Base-by-base conservation (phyloP, 306 rosid species). In the Mimosa bimucronata region DNA sequence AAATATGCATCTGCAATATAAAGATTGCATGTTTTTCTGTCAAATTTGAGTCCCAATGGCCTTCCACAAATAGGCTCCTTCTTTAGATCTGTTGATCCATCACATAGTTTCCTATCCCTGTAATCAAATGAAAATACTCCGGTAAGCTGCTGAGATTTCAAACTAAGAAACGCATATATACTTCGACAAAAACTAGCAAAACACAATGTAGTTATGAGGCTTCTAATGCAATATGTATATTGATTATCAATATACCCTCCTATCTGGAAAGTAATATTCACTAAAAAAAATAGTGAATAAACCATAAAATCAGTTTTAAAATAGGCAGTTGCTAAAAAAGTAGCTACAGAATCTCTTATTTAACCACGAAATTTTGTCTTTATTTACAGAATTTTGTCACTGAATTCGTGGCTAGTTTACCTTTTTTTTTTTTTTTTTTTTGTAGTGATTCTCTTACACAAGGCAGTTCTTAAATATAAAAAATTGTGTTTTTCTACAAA, bases 61-160 rank as follows among this genome's bases (percentile, higher is more conserved):
- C 92, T 89, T 31, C 91, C 94, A 81, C 91, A 88, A 2, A 6
- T 52, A 7, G 87, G 78, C 62, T 88, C 88, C 14, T 26, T 37
- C 2, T 78, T 40, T 14, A 45, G 70, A 61, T 85, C 67, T 4
- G 78, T 84, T 67, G 87, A 79, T 1, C 91, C 88, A 73, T 90
- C 81, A 67, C 94, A 90, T 6, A 64, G 9, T 16, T 53, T 77
- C 66, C 86, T 83, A 7, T 71, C 70, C 87, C 94, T 58, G 4
- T 90, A 30, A 34, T 66, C 15, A n/a, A 2, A 9, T 58, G 31
- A 12, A 28, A 61, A 61, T 0, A 61, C 9, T 26, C 28, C 10
- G 66, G 9, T 4, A 61, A 13, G 14, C n/a, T n/a, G 16, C 18
- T 11, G 12, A 58, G 18, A 61, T 26, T 61, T 12, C 66, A 13